A percentile compares a stretch with the other conserved stretches of the same genome.
phyloP scores from a whole-genome alignment of 1,139 yeast genomes.

The Candida anutae region DNA sequence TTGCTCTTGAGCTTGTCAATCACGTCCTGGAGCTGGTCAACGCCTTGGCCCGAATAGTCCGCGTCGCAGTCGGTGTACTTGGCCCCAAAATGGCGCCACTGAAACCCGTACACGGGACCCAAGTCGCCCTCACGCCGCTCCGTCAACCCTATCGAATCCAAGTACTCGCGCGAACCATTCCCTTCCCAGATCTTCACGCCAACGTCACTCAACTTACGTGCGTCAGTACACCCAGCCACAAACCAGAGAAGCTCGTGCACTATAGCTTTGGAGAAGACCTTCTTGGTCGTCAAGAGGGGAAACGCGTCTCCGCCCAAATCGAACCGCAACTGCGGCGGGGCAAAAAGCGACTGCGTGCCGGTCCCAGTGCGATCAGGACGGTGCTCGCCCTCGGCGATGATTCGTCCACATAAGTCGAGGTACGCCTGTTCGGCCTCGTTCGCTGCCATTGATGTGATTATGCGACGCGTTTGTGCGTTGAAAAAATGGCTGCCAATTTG shows the following conservation, averaged over 20 bases:
- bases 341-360: conserved; percentile 84
- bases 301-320: conserved; percentile 62
- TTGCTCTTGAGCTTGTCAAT: conserved; percentile 73
- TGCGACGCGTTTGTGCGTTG: too few relatives aligned
- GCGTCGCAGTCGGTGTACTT: conserved; percentile 77
- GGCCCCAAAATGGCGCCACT: conserved; percentile 99
- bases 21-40: conserved; percentile 78
- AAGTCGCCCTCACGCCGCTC: conserved; percentile 87
- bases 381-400: conserved; percentile 77
- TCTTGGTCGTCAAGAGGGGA: conserved; percentile 88
- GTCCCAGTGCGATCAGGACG: conserved; percentile 97
- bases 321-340: conserved; percentile 92
- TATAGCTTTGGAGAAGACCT: conserved; percentile 84
- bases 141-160: conserved; percentile 74
- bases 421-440: conserved; percentile 73
- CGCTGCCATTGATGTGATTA: too few relatives aligned
- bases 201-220: conserved; percentile 63
- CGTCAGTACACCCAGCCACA: conserved; percentile 83
- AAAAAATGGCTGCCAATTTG: too few relatives aligned
- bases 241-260: conserved; percentile 91
- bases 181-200: conserved; percentile 99
- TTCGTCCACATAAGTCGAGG: conserved; percentile 68
- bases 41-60: conserved; percentile 82
- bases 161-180: conserved; percentile 89
- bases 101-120: conserved; percentile 98